phyloP scores from a whole-genome alignment of 768 basidiomycete species.

The Hygrocybe punicea region DNA sequence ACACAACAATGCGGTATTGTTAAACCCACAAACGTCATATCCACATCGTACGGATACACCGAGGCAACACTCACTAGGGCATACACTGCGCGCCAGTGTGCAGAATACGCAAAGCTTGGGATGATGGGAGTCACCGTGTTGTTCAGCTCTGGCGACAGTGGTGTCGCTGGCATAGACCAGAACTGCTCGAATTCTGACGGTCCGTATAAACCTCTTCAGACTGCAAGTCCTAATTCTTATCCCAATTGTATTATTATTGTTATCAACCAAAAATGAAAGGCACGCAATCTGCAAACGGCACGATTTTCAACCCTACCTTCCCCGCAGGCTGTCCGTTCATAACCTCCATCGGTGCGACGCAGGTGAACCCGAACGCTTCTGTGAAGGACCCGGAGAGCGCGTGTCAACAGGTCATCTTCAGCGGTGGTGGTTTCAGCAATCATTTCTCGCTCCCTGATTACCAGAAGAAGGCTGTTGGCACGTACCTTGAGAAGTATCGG shows the following conservation, averaged over 20 bases:
- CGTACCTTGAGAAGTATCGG: conserved; percentile 8
- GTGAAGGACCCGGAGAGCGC: conserved; percentile 35
- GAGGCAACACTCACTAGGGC: conserved; percentile 39
- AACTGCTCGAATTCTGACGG: conserved; percentile 46
- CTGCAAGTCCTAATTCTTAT: not conserved
- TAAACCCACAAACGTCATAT: conserved; percentile 43
- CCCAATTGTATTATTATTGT: not conserved
- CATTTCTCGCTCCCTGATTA: conserved; percentile 43
- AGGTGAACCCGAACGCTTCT: conserved; percentile 33
- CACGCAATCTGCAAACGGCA: conserved; percentile 1
- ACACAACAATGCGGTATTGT: conserved; percentile 40
- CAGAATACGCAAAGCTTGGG: conserved; percentile 54
- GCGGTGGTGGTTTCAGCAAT: conserved; percentile 38
- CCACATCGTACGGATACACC: conserved; percentile 44
- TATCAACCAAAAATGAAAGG: not conserved
- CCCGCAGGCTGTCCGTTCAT: conserved; percentile 34
- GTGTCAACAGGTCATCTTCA: conserved; percentile 37
- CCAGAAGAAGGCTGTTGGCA: conserved; percentile 33
- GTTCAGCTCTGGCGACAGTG: conserved; percentile 59
- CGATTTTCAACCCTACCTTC: conserved; percentile 38
- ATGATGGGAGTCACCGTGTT: conserved; percentile 56
- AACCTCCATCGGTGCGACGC: conserved; percentile 46
- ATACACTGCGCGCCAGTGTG: conserved; percentile 45
- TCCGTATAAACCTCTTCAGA: conserved; percentile 4
- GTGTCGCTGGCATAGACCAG: conserved; percentile 44